Base-by-base conservation (phyloP, 2,329 filamentous ascomycete species). In the Arthrocladium fulminans region DNA sequence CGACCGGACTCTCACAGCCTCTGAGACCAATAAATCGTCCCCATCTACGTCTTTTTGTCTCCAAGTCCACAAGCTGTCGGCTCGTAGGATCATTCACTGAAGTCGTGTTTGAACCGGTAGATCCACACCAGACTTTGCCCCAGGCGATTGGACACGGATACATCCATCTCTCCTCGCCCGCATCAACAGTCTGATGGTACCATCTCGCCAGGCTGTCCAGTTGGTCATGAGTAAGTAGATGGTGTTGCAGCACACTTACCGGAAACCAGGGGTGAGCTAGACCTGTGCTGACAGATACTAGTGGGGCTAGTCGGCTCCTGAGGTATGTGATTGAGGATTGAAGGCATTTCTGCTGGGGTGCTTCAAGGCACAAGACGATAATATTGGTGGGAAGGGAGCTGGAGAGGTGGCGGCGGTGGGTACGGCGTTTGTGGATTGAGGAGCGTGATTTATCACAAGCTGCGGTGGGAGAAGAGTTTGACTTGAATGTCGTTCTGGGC, bases 21-120 rank as follows among this genome's bases (percentile, higher is more conserved):
- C 55, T 45, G 17, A 72, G 50, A 10, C 69, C 69, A 49, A 71
- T 68, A 51, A 72, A 72, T 5, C 61, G 53, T 1, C 69, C 69
- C 37, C 69, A 67, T n/a, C 68, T 54, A 2, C 64, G 51, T 6
- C 68, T 51, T 56, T 71, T 71, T 0, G 60, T 66, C 10, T 64
- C 57, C 2, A 71, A 47, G 47, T 62, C 60, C 1, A 65, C 54
- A n/a, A 54, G 22, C 4, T 29, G 32, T 38, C 34, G 13, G n/a
- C 44, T 38, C 7, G 32, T 27, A 2, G 7, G n/a, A 12, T 20
- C 22, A 19, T 27, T 12, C 23, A 6, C 19, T 13, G 17, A 13
- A 22, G 5, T 34, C 7, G 44, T 47, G 34, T 48, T 53, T 23
- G 32, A 12, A 13, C 29, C 6, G 3, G 19, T n/a, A 13, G 13